Conservation (phyloP, 805 yeast species). For the Yarrowia divulgata region DNA sequence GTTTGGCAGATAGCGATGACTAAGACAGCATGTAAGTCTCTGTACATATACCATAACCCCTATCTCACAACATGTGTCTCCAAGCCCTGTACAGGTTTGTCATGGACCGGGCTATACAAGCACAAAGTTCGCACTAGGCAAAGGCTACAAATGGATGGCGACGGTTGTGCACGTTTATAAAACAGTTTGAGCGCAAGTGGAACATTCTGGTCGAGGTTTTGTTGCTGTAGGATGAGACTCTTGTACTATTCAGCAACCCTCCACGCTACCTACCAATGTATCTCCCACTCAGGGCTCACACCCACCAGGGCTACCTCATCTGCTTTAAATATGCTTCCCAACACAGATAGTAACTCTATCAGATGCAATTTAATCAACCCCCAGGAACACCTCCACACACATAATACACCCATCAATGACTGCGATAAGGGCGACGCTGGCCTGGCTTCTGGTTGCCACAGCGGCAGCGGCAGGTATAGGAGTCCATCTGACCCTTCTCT, state of each 20-base stretch:
- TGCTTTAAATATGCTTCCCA: slow-evolving; percentile 29
- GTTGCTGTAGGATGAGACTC: too few species aligned
- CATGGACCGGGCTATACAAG: slow-evolving; percentile 14
- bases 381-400: background rate
- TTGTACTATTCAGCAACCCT: background rate
- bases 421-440: slow-evolving; percentile 4
- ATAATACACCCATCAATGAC: background rate
- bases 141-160: too few species aligned
- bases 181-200: background rate
- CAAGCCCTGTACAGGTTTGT: too few species aligned
- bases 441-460: background rate
- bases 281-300: background rate
- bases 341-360: slow-evolving; percentile 35
- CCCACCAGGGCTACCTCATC: slow-evolving; percentile 1
- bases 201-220: background rate
- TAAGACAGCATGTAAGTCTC: too few species aligned
- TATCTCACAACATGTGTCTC: too few species aligned
- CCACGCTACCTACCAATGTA: too few species aligned
- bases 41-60: too few species aligned
- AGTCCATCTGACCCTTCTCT: slow-evolving; percentile 29
- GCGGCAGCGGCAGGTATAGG: slow-evolving; percentile 22
- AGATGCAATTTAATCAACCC: slow-evolving; percentile 1
- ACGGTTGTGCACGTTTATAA: too few species aligned
- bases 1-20: too few species aligned
- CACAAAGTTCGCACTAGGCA: background rate